Percentiles rank a stretch among this genome's conserved stretches.
These are phyloP conservation scores for Pythium brachiatum DNA, from an alignment of 352 stramenopile genomes.

Conservation along the genomic window DNA sequence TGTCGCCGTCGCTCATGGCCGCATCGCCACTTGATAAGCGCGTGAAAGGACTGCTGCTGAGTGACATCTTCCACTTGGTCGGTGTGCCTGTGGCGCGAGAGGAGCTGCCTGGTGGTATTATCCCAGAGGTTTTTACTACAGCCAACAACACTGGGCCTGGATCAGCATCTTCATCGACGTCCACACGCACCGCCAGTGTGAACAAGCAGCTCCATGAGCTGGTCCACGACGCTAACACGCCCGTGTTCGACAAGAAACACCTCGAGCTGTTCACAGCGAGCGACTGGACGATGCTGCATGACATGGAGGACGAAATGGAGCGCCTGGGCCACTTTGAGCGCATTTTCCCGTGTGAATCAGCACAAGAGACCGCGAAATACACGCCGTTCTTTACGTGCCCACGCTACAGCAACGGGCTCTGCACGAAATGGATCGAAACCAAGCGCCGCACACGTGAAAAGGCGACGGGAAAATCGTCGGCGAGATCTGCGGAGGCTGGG, in stretches of 20 bases:
- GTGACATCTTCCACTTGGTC: conserved; percentile 79
- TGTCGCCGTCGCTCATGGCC: conserved; percentile 80
- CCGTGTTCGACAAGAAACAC: conserved; percentile 43
- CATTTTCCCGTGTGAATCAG: conserved; percentile 45
- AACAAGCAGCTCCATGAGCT: conserved; percentile 64
- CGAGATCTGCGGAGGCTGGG: background rate
- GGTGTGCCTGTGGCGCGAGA: conserved; percentile 46
- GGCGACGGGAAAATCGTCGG: background rate
- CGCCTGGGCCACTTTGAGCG: conserved; percentile 68
- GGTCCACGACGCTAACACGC: conserved; percentile 40
- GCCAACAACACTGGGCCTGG: background rate
- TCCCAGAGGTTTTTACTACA: conserved; percentile 25
- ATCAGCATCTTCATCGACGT: background rate
- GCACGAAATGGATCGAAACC: conserved; percentile 60
- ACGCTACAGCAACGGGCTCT: conserved; percentile 60
- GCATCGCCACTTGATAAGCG: conserved; percentile 65
- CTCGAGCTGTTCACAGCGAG: conserved; percentile 46
- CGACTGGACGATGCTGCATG: conserved; percentile 61
- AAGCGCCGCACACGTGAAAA: conserved; percentile 11
- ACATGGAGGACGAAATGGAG: conserved; percentile 75
- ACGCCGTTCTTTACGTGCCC: conserved; percentile 55
- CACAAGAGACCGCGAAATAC: conserved; percentile 28
- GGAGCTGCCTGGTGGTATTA: conserved; percentile 24
- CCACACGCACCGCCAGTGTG: conserved; percentile 10
- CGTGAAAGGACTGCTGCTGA: conserved; percentile 75